These are phyloP conservation scores for Alternaria angustiovoidea DNA, from an alignment of 2,329 filamentous ascomycete species.

Conservation along the genomic window DNA sequence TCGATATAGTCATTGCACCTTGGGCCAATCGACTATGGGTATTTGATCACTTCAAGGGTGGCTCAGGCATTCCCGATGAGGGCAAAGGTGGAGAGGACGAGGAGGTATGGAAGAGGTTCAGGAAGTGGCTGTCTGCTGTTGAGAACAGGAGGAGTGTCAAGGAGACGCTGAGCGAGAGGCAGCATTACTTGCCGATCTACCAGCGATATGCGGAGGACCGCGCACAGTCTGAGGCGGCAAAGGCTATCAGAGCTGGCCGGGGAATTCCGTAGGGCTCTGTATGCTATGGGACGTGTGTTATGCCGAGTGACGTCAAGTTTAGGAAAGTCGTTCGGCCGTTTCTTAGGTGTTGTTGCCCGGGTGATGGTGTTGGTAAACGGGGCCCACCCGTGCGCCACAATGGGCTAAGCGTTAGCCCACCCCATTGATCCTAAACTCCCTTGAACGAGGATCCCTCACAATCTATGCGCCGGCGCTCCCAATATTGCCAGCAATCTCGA, in stretches of 20 bases:
- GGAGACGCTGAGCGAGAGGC: conserved; percentile 72
- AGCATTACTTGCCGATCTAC: conserved; percentile 74
- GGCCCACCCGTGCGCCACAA: conserved; percentile 20
- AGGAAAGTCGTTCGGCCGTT: conserved; percentile 2
- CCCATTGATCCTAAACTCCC: conserved; percentile 19
- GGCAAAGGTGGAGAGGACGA: conserved; percentile 63
- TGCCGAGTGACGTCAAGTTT: conserved; percentile 13
- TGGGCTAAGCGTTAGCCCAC: conserved; percentile 20
- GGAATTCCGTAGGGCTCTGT: conserved; percentile 62
- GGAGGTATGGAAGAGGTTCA: conserved; percentile 70
- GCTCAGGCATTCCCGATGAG: conserved; percentile 59
- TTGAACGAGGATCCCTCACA: conserved; percentile 15
- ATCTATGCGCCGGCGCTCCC: conserved; percentile 31
- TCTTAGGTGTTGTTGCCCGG: conserved; percentile 16
- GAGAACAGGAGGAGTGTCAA: conserved; percentile 67
- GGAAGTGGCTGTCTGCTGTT: conserved; percentile 69
- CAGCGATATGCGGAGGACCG: conserved; percentile 58
- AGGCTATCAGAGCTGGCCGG: conserved; percentile 64
- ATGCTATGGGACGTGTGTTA: neutral
- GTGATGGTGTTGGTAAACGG: conserved; percentile 18
- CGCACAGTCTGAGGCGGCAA: conserved; percentile 57
- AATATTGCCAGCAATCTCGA: conserved; percentile 11
- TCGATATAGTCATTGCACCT: conserved; percentile 75
- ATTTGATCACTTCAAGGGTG: conserved; percentile 77
- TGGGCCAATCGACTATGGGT: conserved; percentile 65